Evolutionary conservation across 768 basidiomycete genomes (phyloP).

Genomic region (Pulveroboletus sp.): DNA sequence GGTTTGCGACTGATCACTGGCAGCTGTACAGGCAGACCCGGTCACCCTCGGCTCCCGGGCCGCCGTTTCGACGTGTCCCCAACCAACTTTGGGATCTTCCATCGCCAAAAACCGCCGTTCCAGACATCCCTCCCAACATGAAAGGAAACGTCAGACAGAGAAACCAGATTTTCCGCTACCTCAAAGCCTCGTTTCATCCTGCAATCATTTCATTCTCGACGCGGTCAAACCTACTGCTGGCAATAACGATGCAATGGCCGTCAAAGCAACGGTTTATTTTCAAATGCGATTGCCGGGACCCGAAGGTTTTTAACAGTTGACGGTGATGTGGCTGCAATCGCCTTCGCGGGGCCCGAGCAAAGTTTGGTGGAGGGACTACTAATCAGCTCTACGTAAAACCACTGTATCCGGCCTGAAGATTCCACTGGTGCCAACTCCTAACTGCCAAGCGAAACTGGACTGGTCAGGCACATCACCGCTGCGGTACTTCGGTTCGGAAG

Average conservation of each 20-base stretch:
- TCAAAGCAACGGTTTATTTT: no score
- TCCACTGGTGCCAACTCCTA: not conserved
- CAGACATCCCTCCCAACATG: no score
- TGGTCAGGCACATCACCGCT: not conserved
- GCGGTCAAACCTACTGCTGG: not conserved
- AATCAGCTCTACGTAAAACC: not conserved
- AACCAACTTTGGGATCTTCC: no score
- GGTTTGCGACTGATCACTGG: no score
- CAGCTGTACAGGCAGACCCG: no score
- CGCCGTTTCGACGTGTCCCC: no score
- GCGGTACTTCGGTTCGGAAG: not conserved
- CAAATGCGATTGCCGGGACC: not conserved
- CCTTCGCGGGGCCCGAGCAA: not conserved
- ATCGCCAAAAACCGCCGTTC: no score
- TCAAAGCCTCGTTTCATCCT: no score
- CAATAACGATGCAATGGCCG: not conserved
- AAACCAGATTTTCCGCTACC: no score
- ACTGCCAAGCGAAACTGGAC: not conserved
- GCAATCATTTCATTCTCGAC: not conserved
- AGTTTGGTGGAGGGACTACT: not conserved
- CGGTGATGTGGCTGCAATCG: not conserved
- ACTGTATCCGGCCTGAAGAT: not conserved
- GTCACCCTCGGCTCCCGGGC: no score
- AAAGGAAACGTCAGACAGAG: no score
- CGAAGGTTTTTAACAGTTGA: not conserved